Conservation (phyloP, 768 basidiomycete species). For the Imleria badia region DNA sequence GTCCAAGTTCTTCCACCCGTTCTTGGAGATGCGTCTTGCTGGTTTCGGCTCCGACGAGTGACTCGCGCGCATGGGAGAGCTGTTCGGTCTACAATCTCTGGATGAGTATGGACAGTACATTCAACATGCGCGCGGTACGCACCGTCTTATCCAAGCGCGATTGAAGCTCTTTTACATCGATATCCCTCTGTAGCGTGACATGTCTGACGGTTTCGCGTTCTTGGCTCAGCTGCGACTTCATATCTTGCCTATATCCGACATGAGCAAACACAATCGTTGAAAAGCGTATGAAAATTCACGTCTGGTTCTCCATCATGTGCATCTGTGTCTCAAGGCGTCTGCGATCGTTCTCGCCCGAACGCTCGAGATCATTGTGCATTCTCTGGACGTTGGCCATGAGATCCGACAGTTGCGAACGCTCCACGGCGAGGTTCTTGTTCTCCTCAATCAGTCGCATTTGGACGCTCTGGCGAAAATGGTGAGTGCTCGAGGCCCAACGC, state of each 20-base stretch:
- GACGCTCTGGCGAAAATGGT: slow-evolving; percentile 52
- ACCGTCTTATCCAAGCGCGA: slow-evolving; percentile 70
- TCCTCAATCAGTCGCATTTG: slow-evolving; percentile 83
- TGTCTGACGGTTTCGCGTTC: slow-evolving; percentile 78
- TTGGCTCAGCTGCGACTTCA: slow-evolving; percentile 64
- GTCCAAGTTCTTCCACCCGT: slow-evolving; percentile 44
- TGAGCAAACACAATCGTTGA: background rate
- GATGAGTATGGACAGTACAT: slow-evolving; percentile 9
- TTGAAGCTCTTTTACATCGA: slow-evolving; percentile 76
- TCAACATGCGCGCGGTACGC: slow-evolving; percentile 23
- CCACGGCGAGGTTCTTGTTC: slow-evolving; percentile 74
- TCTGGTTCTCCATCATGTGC: slow-evolving; percentile 74
- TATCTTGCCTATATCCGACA: slow-evolving; percentile 57
- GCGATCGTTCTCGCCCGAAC: slow-evolving; percentile 80
- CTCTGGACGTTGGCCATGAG: slow-evolving; percentile 87
- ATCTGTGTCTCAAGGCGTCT: slow-evolving; percentile 77
- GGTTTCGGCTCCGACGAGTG: slow-evolving; percentile 69
- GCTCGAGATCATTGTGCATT: slow-evolving; percentile 87
- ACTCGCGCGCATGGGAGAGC: slow-evolving; percentile 65
- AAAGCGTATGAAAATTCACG: slow-evolving; percentile 44
- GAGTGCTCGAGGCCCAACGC: background rate
- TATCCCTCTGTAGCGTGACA: slow-evolving; percentile 73
- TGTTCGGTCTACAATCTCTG: slow-evolving; percentile 51
- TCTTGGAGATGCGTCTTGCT: slow-evolving; percentile 79
- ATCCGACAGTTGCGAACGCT: slow-evolving; percentile 83